These are phyloP conservation scores for Candida jianshihensis DNA, from an alignment of 805 yeast species.

Conservation along the genomic window DNA sequence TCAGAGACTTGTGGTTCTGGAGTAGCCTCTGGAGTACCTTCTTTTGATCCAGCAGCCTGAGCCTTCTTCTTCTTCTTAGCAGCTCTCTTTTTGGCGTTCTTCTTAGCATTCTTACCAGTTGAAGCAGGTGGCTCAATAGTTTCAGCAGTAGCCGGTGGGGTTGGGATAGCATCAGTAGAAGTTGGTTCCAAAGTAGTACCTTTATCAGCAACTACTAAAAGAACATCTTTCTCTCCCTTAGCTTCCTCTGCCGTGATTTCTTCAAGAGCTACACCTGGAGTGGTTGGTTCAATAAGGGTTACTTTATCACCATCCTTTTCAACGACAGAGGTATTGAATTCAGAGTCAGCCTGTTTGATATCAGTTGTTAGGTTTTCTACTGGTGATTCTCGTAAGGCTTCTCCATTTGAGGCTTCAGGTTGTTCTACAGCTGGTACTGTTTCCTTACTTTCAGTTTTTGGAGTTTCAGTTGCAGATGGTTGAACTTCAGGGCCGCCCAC, in stretches of 20 bases:
- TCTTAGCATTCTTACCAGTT: slow-evolving; percentile 16
- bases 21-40: background rate
- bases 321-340: slow-evolving; percentile 8
- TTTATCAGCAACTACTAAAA: slow-evolving; percentile 11
- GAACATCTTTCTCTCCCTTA: slow-evolving; percentile 10
- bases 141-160: slow-evolving; percentile 14
- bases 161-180: slow-evolving; percentile 7
- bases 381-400: background rate
- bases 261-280: slow-evolving; percentile 8
- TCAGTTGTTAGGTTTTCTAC: slow-evolving; percentile 1
- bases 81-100: slow-evolving; percentile 18
- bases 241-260: slow-evolving; percentile 16
- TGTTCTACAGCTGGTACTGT: background rate
- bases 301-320: slow-evolving; percentile 4
- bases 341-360: slow-evolving; percentile 10
- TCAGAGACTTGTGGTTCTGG: background rate
- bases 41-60: slow-evolving; percentile 3
- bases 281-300: slow-evolving; percentile 8
- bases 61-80: slow-evolving; percentile 17
- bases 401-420: background rate
- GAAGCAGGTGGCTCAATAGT: slow-evolving; percentile 1
- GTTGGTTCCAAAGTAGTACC: slow-evolving; percentile 4
- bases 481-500: slow-evolving; percentile 1
- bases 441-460: background rate
- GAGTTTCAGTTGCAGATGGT: background rate